phyloP scores from a whole-genome alignment of 2,329 filamentous ascomycete species.

The Paracamarosporium sp. region DNA sequence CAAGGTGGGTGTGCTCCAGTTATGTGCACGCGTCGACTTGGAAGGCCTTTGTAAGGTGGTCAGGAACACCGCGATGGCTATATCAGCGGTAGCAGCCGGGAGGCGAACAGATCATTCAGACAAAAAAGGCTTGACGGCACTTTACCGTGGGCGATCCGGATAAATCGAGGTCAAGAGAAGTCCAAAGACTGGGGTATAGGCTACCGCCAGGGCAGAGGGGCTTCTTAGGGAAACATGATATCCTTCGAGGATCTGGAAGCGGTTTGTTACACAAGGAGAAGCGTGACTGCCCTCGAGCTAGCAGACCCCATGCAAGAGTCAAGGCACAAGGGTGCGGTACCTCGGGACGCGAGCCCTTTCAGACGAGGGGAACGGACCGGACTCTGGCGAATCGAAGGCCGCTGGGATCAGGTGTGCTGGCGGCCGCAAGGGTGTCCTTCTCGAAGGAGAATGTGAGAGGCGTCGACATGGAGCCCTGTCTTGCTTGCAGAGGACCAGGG shows the following conservation, averaged over 20 bases:
- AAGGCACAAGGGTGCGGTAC: conserved; percentile 48
- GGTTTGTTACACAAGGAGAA: conserved; percentile 48
- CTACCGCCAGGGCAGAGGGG: conserved; percentile 42
- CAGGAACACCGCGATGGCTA: conserved; percentile 45
- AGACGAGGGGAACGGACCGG: conserved; percentile 39
- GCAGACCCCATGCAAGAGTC: conserved; percentile 36
- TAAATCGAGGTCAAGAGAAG: conserved; percentile 49
- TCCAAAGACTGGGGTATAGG: conserved; percentile 41
- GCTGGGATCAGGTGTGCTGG: conserved; percentile 46
- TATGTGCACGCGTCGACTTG: conserved; percentile 34
- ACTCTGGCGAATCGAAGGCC: conserved; percentile 44
- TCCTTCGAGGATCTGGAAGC: conserved; percentile 47
- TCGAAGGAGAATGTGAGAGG: conserved; percentile 44
- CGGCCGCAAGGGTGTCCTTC: conserved; percentile 39
- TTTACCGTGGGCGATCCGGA: conserved; percentile 48
- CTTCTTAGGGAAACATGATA: conserved; percentile 47
- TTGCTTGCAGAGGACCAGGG: conserved; percentile 42
- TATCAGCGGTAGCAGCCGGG: conserved; percentile 46
- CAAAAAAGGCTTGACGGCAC: conserved; percentile 47
- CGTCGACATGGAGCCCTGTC: conserved; percentile 44
- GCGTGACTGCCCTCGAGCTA: conserved; percentile 47
- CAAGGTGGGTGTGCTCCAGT: conserved; percentile 37
- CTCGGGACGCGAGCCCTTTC: conserved; percentile 49
- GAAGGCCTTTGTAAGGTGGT: conserved; percentile 40
- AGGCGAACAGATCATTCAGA: conserved; percentile 48